These are phyloP conservation scores for Saccharomyces jurei DNA, from an alignment of 805 yeast species.

Conservation along the genomic window DNA sequence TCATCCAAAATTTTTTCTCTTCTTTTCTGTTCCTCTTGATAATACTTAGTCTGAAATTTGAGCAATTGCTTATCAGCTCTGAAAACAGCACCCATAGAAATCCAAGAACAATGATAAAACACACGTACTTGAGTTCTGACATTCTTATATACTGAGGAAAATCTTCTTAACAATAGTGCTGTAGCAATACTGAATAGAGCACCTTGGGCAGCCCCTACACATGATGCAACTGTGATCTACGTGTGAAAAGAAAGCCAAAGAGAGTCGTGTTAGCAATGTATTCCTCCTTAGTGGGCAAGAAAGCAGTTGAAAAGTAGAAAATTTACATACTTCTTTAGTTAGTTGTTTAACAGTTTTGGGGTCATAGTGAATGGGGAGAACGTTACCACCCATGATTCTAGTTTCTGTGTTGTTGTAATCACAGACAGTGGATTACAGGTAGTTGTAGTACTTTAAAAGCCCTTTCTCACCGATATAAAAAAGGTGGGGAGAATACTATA, in stretches of 20 bases:
- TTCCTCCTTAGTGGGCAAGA: not conserved
- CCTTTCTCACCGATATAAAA: not conserved
- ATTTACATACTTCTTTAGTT: constrained; percentile 27
- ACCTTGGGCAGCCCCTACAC: constrained; percentile 38
- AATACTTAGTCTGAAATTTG: constrained; percentile 31
- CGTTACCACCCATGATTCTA: not conserved
- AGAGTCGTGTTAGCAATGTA: constrained; percentile 6
- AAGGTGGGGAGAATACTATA: not conserved
- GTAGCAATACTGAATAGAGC: constrained; percentile 32
- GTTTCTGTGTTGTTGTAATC: not conserved
- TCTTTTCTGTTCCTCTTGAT: constrained; percentile 29
- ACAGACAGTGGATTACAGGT: not conserved
- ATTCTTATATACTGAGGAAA: constrained; percentile 31
- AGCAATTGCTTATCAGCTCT: constrained; percentile 36
- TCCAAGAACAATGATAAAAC: constrained; percentile 36
- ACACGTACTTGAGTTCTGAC: constrained; percentile 36
- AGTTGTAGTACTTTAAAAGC: not conserved
- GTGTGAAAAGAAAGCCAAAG: not conserved
- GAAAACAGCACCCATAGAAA: constrained; percentile 35
- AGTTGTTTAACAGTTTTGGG: constrained; percentile 31
- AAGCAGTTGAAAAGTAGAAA: not conserved
- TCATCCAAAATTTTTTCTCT: constrained; percentile 33
- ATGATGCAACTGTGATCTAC: constrained; percentile 32
- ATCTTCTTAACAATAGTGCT: constrained; percentile 29
- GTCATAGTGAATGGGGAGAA: constrained; percentile 32